Conservation (phyloP, 176 grass and related monocot species). For the Tillandsia leiboldiana region DNA sequence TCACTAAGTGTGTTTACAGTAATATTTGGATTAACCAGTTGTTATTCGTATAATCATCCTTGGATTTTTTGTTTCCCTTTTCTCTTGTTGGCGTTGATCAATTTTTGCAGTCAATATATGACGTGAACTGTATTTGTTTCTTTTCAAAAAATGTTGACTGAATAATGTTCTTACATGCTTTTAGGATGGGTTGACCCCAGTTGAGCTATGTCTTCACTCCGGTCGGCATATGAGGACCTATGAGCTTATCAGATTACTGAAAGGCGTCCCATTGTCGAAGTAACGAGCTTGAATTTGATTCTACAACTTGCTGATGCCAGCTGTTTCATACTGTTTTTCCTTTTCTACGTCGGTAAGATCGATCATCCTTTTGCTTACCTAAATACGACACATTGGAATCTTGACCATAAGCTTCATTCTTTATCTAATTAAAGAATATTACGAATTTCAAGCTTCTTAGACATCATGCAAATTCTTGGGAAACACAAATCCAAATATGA, state of each 20-base stretch:
- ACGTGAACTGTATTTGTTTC: no score
- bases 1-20: background rate
- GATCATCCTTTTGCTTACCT: background rate
- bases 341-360: background rate
- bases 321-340: background rate
- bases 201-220: slow-evolving; percentile 57
- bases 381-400: no score
- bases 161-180: slow-evolving; percentile 9
- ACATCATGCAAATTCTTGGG: no score
- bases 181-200: slow-evolving; percentile 87
- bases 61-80: no score
- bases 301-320: background rate
- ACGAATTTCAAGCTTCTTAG: no score
- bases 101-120: no score
- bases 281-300: slow-evolving; percentile 16
- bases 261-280: slow-evolving; percentile 36
- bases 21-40: background rate
- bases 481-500: no score
- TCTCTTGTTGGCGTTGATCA: no score
- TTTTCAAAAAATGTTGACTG: background rate
- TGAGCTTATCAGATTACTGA: slow-evolving; percentile 87
- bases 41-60: background rate
- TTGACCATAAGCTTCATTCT: no score
- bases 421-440: no score
- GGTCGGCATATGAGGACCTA: slow-evolving; percentile 53